phyloP scores from a whole-genome alignment of 208 protist genomes.

The Wallacemonas sp. region DNA sequence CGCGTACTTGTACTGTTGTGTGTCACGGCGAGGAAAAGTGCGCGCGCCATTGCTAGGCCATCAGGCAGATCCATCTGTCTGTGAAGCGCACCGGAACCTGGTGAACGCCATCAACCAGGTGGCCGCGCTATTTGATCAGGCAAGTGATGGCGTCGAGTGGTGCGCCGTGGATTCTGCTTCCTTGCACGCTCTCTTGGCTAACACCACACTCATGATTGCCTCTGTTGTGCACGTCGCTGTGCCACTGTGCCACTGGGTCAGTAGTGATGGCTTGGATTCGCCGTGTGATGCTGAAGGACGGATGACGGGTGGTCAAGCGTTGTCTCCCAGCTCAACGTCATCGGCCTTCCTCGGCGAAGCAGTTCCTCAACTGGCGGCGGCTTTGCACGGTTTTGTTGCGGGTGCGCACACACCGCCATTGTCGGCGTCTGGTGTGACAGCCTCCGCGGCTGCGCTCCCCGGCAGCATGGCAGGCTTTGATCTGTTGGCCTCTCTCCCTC shows the following conservation, averaged over 20 bases:
- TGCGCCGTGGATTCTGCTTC: background rate
- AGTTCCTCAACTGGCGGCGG: background rate
- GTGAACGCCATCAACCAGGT: background rate
- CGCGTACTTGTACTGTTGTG: constrained; percentile 1
- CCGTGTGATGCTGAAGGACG: too few species aligned
- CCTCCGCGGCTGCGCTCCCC: too few species aligned
- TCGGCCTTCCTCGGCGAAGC: background rate
- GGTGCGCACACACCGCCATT: background rate
- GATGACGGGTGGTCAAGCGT: too few species aligned
- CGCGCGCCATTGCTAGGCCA: background rate
- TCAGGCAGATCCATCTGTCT: background rate
- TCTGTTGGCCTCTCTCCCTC: background rate
- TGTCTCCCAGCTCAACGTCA: too few species aligned
- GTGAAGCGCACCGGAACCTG: background rate
- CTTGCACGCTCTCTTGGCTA: background rate
- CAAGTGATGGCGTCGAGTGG: background rate
- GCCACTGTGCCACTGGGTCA: constrained; percentile 7
- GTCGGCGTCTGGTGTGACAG: too few species aligned
- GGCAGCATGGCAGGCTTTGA: background rate
- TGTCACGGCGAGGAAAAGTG: background rate
- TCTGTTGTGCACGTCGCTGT: background rate
- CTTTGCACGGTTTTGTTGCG: background rate
- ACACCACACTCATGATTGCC: background rate
- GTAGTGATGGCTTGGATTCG: background rate
- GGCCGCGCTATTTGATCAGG: background rate